Evolutionary conservation across 1,284 basidiomycete species (phyloP).

Genomic region (Malassezia psittaci): DNA sequence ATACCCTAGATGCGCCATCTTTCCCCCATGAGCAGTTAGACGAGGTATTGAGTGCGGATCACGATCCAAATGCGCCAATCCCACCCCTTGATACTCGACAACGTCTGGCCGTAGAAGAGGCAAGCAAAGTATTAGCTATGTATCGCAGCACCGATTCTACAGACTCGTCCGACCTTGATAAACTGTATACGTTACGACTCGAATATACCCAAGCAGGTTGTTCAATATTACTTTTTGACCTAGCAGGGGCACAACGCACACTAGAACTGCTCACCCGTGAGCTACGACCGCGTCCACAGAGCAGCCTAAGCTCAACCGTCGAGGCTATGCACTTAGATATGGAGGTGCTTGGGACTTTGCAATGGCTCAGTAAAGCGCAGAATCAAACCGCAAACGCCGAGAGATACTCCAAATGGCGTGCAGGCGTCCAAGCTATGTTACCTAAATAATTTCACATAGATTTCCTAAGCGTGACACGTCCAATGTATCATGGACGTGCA

Average conservation of each 20-base stretch:
- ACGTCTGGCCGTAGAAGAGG: slow-evolving; percentile 1
- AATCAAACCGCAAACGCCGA: not conserved
- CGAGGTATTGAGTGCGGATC: not conserved
- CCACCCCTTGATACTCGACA: not conserved
- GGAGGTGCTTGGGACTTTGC: slow-evolving; percentile 11
- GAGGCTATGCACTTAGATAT: not conserved
- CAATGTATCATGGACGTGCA: not conserved
- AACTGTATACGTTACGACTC: not conserved
- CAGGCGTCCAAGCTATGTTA: not conserved
- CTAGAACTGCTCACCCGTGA: slow-evolving; percentile 6
- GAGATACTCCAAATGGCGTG: slow-evolving; percentile 9
- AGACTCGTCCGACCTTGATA: not conserved
- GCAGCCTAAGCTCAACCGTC: not conserved
- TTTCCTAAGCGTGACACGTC: not conserved
- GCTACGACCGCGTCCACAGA: not conserved
- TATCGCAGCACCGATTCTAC: not conserved
- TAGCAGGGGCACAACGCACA: not conserved
- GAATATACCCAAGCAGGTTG: slow-evolving; percentile 4
- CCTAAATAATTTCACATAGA: not conserved
- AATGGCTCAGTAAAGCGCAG: slow-evolving; percentile 1
- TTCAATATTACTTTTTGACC: slow-evolving; percentile 3
- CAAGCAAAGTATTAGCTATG: not conserved
- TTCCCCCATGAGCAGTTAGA: slow-evolving; percentile 1
- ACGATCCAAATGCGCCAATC: not conserved
- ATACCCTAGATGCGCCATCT: not conserved